Conservation (phyloP, 2,329 filamentous ascomycete species). For the Corynespora cassiicola region DNA sequence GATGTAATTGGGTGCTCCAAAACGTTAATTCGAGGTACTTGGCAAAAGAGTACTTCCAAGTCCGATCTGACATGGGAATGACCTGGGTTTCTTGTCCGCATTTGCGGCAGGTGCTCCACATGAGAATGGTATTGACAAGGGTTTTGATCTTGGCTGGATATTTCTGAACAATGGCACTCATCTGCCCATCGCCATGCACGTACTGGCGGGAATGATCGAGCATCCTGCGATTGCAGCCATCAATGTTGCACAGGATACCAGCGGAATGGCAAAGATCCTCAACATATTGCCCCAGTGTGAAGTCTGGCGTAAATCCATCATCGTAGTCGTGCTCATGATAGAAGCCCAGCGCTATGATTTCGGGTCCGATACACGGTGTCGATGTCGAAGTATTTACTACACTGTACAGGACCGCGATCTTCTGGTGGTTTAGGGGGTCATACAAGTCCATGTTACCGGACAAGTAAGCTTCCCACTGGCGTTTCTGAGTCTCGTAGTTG, state of each 20-base stretch:
- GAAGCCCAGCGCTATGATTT: slow-evolving; percentile 87
- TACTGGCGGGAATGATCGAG: slow-evolving; percentile 94
- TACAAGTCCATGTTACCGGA: slow-evolving; percentile 88
- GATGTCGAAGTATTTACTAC: slow-evolving; percentile 93
- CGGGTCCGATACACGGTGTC: slow-evolving; percentile 89
- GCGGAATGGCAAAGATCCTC: slow-evolving; percentile 84
- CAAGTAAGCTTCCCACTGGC: slow-evolving; percentile 95
- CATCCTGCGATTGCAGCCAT: slow-evolving; percentile 88
- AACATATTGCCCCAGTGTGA: slow-evolving; percentile 92
- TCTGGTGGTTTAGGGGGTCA: slow-evolving; percentile 94
- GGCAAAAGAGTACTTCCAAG: slow-evolving; percentile 98
- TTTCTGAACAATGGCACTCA: slow-evolving; percentile 88
- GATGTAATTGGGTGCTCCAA: slow-evolving; percentile 85
- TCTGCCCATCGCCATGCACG: slow-evolving; percentile 92
- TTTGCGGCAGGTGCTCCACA: slow-evolving; percentile 97
- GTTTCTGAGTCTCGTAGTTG: slow-evolving; percentile 91
- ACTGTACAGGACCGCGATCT: slow-evolving; percentile 93
- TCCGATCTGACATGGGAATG: slow-evolving; percentile 88
- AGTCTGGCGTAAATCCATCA: slow-evolving; percentile 78
- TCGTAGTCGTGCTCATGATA: slow-evolving; percentile 86
- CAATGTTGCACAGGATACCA: slow-evolving; percentile 77
- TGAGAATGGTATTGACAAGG: slow-evolving; percentile 78
- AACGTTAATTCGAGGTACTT: slow-evolving; percentile 98
- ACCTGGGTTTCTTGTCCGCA: slow-evolving; percentile 91
- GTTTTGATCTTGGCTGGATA: slow-evolving; percentile 70